Percentiles rank a stretch among this genome's conserved stretches.
Conservation (phyloP, 2,329 filamentous ascomycete species). For the Venturia carpophila region DNA sequence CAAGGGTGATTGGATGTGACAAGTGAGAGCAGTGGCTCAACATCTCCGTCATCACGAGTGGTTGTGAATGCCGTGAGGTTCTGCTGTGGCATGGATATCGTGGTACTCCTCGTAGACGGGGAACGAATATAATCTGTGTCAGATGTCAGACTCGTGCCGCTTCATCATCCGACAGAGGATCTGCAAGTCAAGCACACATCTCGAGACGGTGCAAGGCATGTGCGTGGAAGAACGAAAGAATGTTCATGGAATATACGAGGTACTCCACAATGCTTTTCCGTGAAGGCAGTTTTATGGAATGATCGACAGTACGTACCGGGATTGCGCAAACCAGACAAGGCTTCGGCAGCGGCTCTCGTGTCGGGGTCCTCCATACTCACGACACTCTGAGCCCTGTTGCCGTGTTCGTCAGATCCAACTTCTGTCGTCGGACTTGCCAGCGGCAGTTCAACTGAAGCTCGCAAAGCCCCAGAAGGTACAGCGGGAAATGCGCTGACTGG, state of each 20-base stretch:
- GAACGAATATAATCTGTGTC: conserved; percentile 37
- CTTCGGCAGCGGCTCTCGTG: conserved; percentile 43
- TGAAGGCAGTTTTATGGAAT: not conserved
- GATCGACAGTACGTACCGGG: conserved; percentile 32
- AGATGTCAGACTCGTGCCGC: conserved; percentile 9
- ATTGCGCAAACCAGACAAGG: conserved; percentile 42
- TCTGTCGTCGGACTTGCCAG: conserved; percentile 38
- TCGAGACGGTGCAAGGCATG: not conserved
- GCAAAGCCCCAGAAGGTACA: conserved; percentile 26
- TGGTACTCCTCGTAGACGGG: conserved; percentile 29
- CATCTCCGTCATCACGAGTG: conserved; percentile 35
- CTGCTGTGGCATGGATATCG: conserved; percentile 28
- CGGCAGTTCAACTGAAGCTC: conserved; percentile 20
- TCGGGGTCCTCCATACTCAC: conserved; percentile 42
- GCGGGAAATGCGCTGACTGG: conserved; percentile 25
- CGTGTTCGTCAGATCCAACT: conserved; percentile 34
- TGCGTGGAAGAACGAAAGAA: conserved; percentile 11
- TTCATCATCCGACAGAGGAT: conserved; percentile 19
- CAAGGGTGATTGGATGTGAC: conserved; percentile 83
- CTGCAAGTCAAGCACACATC: conserved; percentile 10
- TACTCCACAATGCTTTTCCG: conserved; percentile 1
- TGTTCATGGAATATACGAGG: conserved; percentile 15
- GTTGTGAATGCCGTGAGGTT: not conserved
- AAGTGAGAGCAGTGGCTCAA: conserved; percentile 76
- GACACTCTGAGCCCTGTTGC: conserved; percentile 33